Conservation (phyloP, 2,329 filamentous ascomycete genomes). For the Verticillium albo-atrum region DNA sequence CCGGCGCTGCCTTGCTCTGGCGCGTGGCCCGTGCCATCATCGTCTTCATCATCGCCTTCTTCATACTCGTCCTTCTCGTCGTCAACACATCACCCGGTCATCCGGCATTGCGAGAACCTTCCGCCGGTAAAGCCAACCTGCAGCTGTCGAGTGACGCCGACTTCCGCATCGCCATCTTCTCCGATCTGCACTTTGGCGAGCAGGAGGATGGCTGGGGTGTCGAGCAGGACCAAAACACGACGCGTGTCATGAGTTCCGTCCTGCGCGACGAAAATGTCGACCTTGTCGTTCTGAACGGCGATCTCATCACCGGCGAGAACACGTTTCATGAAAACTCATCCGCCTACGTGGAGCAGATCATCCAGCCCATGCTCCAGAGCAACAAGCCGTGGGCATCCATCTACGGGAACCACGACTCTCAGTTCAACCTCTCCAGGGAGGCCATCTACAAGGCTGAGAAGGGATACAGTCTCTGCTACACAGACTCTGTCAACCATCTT, state of each 20-base stretch:
- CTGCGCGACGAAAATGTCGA: constrained; percentile 40
- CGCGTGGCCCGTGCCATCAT: constrained; percentile 9
- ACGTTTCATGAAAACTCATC: constrained; percentile 42
- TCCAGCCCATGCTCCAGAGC: constrained; percentile 39
- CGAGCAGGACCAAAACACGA: constrained; percentile 39
- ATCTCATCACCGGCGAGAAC: constrained; percentile 58
- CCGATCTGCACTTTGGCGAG: constrained; percentile 55
- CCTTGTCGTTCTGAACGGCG: constrained; percentile 58
- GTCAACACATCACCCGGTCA: constrained; percentile 13
- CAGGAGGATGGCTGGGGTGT: constrained; percentile 30
- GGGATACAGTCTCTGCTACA: constrained; percentile 49
- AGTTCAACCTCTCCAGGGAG: constrained; percentile 39
- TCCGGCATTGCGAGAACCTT: constrained; percentile 8
- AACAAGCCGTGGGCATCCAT: constrained; percentile 49
- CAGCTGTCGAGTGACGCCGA: constrained; percentile 2
- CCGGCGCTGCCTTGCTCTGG: constrained; percentile 6
- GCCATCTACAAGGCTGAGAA: constrained; percentile 41
- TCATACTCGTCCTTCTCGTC: constrained; percentile 10
- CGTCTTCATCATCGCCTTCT: constrained; percentile 10
- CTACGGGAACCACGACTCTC: constrained; percentile 58
- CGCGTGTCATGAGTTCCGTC: constrained; percentile 40
- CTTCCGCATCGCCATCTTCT: constrained; percentile 37
- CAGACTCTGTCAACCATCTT: constrained; percentile 15
- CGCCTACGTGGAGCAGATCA: constrained; percentile 44
- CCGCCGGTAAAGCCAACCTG: constrained; percentile 5